Evolutionary conservation across 2,329 filamentous ascomycete genomes (phyloP), one percentile per base, ranked within the genome.

Genomic region (Ceratocystis colombiana): DNA sequence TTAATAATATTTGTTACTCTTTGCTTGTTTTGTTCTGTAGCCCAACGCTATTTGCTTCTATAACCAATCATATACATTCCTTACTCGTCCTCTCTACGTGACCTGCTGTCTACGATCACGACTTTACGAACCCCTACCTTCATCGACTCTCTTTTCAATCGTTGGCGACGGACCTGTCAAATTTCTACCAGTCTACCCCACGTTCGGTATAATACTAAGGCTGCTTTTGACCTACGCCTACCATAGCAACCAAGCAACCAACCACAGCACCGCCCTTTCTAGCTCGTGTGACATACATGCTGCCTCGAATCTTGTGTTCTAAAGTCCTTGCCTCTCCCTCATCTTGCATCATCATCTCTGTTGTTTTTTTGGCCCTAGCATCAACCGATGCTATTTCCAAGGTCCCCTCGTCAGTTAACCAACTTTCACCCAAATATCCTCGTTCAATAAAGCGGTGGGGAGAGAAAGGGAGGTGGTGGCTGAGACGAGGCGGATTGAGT

Each of bases 361-460:
- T 3, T 8, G 15, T 22, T 25, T 6, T 59, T 59, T n/a, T n/a
- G 25, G 17, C 55, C 55, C 55, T n/a, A 59, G 48, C n/a, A 30
- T 59, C 17, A 33, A 20, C 55, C 55, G 7, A n/a, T 17, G 4
- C 10, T 7, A 17, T 37, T 59, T 37, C 17, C 55, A 59, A 37
- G 55, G 55, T 37, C 28, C 55, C 55, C 55, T 59, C 55, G 55
- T 25, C 55, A 59, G 28, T 30, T 3, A 37, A 20, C 12, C 25
- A 59, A 33, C 55, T 59, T 59, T 20, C 55, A 33, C 55, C 28
- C 33, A 59, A 59, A 59, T 10, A 59, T 59, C 55, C 55, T 59
- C 55, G 55, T 59, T 59, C 12, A 59, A 59, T 30, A n/a, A 59
- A 12, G 55, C 55, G 55, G 55, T 59, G 55, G 55, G 37, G 12